Conservation (phyloP, 139 green algal species). For the Picochlorum sp. region DNA sequence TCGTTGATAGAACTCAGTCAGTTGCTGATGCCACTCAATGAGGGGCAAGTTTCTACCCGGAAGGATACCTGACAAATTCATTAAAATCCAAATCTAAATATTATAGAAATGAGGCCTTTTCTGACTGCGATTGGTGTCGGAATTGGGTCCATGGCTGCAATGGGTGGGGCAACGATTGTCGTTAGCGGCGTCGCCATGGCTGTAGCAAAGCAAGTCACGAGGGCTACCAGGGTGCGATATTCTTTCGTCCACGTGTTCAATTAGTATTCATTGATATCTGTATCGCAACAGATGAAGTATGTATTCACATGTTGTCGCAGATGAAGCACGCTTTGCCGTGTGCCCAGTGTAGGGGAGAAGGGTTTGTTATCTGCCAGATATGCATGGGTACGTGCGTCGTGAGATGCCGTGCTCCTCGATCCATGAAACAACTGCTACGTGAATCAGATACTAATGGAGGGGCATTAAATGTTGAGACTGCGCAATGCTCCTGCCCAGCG, state of each 20-base stretch:
- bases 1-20: too few species aligned
- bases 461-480: not conserved
- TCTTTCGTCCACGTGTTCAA: not conserved
- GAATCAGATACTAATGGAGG: not conserved
- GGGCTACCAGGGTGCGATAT: not conserved
- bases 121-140: constrained; percentile 7
- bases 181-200: constrained; percentile 3
- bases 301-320: constrained; percentile 2
- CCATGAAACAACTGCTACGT: constrained; percentile 4
- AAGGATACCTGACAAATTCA: too few species aligned
- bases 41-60: too few species aligned
- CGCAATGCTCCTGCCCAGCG: constrained; percentile 11
- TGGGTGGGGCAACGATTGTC: constrained; percentile 7
- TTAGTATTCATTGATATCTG: not conserved
- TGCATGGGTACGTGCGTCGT: constrained; percentile 17
- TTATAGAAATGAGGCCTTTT: not conserved
- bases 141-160: constrained; percentile 3
- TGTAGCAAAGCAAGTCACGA: constrained; percentile 5
- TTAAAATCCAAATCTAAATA: not conserved
- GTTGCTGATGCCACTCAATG: too few species aligned
- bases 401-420: constrained; percentile 1
- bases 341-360: constrained; percentile 3
- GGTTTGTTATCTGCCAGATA: constrained; percentile 11
- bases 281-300: not conserved
- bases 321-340: constrained; percentile 7